Evolutionary conservation across 257 asterid species (phyloP).

Genomic region (Salvia rosmarinus): DNA sequence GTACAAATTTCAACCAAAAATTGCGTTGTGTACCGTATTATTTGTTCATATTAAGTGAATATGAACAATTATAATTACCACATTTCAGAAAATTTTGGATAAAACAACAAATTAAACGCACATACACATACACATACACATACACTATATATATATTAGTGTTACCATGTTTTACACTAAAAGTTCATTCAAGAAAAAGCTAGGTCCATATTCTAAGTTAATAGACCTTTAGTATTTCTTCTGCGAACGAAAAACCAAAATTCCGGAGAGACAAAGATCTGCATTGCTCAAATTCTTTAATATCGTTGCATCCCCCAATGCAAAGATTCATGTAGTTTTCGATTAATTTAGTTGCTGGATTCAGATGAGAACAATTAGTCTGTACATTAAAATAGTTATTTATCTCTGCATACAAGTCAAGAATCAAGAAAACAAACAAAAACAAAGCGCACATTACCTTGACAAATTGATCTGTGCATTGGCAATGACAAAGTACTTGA

Average conservation of each 20-base stretch:
- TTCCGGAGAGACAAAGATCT: slow-evolving; percentile 38
- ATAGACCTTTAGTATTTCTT: not conserved
- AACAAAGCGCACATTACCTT: slow-evolving; percentile 45
- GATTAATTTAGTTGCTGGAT: slow-evolving; percentile 4
- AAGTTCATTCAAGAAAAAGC: too few species aligned
- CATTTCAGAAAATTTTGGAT: too few species aligned
- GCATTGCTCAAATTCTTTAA: slow-evolving; percentile 34
- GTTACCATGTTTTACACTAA: too few species aligned
- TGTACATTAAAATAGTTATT: slow-evolving; percentile 16
- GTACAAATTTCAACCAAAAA: too few species aligned
- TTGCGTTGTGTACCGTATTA: too few species aligned
- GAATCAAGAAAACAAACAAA: slow-evolving; percentile 34
- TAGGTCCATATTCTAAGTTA: too few species aligned
- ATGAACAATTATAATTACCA: too few species aligned
- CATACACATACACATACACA: too few species aligned
- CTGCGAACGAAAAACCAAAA: slow-evolving; percentile 10
- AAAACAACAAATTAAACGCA: too few species aligned
- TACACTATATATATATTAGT: too few species aligned
- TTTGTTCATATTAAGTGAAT: too few species aligned
- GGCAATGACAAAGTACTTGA: slow-evolving; percentile 58
- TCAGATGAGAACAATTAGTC: slow-evolving; percentile 27
- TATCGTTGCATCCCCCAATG: slow-evolving; percentile 35
- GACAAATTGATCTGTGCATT: slow-evolving; percentile 38
- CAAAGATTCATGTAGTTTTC: slow-evolving; percentile 34
- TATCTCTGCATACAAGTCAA: slow-evolving; percentile 47